A percentile compares a stretch with the other conserved stretches of the same genome.
Conservation (phyloP, 2,329 filamentous ascomycete genomes). For the Claviceps purpurea region DNA sequence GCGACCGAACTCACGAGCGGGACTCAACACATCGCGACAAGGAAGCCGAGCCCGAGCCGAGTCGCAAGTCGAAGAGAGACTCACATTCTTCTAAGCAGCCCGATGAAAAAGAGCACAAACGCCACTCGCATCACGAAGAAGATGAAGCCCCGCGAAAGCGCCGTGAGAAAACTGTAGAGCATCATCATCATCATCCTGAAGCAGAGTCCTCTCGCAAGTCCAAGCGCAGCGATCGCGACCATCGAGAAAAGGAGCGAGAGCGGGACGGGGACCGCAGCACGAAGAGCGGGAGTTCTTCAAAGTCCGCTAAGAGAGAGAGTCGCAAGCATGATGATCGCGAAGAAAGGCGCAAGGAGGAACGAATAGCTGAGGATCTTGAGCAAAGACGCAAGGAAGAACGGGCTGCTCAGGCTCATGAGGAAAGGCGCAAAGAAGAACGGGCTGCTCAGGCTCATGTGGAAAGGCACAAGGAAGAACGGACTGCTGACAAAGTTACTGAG, state of each 20-base stretch:
- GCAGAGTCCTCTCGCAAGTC: slow-evolving; percentile 9
- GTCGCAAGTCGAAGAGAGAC: slow-evolving; percentile 17
- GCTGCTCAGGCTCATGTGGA: slow-evolving; percentile 9
- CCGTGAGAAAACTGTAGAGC: slow-evolving; percentile 13
- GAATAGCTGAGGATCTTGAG: slow-evolving; percentile 9
- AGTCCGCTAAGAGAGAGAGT: slow-evolving; percentile 12
- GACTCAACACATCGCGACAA: slow-evolving; percentile 13
- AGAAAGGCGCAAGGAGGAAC: slow-evolving; percentile 14
- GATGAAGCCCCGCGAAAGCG: slow-evolving; percentile 17
- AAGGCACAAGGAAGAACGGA: slow-evolving; percentile 12
- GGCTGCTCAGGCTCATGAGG: slow-evolving; percentile 9
- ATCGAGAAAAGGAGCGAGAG: slow-evolving; percentile 16
- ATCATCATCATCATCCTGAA: slow-evolving; percentile 11
- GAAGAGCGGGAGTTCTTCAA: slow-evolving; percentile 13
- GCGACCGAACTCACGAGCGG: slow-evolving; percentile 11
- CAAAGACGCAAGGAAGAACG: slow-evolving; percentile 7
- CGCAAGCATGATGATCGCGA: slow-evolving; percentile 13
- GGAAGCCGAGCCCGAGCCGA: slow-evolving; percentile 8
- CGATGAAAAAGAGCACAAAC: slow-evolving; percentile 17
- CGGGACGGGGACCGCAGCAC: slow-evolving; percentile 15
- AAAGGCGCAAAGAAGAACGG: slow-evolving; percentile 3
- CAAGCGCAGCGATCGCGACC: slow-evolving; percentile 13
- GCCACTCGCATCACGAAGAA: slow-evolving; percentile 20
- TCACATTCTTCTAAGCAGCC: slow-evolving; percentile 16
- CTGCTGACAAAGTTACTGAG: slow-evolving; percentile 11